Evolutionary conservation across 345 rosid species (phyloP), one percentile per base, ranked within the genome.

Genomic region (Salix exigua): DNA sequence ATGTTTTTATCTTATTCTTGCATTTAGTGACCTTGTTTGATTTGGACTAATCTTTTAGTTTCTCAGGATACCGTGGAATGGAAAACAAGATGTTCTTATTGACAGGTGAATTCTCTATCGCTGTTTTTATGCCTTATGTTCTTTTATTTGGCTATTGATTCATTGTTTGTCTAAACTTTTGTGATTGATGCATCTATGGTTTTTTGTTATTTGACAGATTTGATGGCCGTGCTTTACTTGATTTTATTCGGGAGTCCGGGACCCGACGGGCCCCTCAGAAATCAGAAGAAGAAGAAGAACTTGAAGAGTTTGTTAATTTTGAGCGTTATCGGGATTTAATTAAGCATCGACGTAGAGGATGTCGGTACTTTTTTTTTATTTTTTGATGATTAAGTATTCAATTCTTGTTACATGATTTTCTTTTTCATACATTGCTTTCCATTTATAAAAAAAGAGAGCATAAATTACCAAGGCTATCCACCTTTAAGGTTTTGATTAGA

Each of bases 341-440:
- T 96, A 96, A 94, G 93, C 99, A 89, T 87, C 99, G 93, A 42
- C 97, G 97, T 85, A 91, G 97, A 96, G 99, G 99, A 96, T 96
- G 99, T 94, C 97, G 97, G 99, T 93, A 93, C 92, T 93, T 89
- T 88, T 83, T 84, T 86, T 58, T 55, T 78, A 77, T 77, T 37
- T 38, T 77, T 48, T 78, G 25, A 71, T 75, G 77, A 80, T 28
- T 44, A 71, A 66, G 50, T 81, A 17, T 72, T 79, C 38, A 23
- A 30, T 82, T 86, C 53, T 72, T 75, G 71, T 76, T 12, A 71
- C 72, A 35, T 9, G 37, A 37, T 44, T 51, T 33, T 63, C 44
- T 63, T 33, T 63, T 69, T 81, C 25, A 76, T 81, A 64, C 25
- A 44, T 70, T 42, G 18, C 50, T 37, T 61, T 62, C 65, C 68